phyloP scores from a whole-genome alignment of 2,329 filamentous ascomycete genomes.

The Fusarium siculi region DNA sequence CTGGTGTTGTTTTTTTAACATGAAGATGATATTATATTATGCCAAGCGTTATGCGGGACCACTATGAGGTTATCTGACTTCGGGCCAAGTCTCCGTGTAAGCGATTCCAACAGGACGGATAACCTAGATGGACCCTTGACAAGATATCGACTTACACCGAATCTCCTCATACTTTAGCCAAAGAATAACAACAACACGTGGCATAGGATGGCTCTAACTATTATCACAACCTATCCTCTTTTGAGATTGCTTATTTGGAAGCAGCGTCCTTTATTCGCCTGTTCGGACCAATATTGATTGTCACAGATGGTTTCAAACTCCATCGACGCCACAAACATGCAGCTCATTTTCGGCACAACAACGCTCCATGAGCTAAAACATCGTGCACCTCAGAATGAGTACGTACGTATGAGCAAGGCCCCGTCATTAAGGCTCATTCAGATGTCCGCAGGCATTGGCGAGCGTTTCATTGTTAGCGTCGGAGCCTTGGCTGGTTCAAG shows the following conservation, averaged over 20 bases:
- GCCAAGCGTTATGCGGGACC: constrained; percentile 30
- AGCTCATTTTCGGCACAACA: constrained; percentile 8
- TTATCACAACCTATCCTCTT: background rate
- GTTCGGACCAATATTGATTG: constrained; percentile 22
- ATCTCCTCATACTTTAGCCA: background rate
- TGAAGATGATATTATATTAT: background rate
- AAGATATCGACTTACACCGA: background rate
- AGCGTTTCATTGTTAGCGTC: constrained; percentile 26
- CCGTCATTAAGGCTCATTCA: constrained; percentile 24
- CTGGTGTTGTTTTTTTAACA: constrained; percentile 5
- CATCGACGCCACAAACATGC: constrained; percentile 7
- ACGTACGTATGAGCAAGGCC: constrained; percentile 3
- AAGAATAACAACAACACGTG: background rate
- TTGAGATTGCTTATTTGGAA: background rate
- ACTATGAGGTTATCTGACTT: constrained; percentile 7
- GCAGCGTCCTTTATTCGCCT: constrained; percentile 14
- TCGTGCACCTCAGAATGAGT: background rate
- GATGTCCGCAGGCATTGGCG: constrained; percentile 24
- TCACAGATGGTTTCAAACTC: constrained; percentile 4
- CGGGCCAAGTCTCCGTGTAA: constrained; percentile 8
- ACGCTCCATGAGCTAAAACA: background rate
- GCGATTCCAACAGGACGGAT: background rate
- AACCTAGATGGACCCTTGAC: constrained; percentile 12
- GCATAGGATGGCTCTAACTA: constrained; percentile 2
- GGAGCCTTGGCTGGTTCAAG: constrained; percentile 35